Evolutionary conservation across 805 yeast genomes (phyloP), one percentile per base, ranked within the genome.

Genomic region (Pichia paraexigua): DNA sequence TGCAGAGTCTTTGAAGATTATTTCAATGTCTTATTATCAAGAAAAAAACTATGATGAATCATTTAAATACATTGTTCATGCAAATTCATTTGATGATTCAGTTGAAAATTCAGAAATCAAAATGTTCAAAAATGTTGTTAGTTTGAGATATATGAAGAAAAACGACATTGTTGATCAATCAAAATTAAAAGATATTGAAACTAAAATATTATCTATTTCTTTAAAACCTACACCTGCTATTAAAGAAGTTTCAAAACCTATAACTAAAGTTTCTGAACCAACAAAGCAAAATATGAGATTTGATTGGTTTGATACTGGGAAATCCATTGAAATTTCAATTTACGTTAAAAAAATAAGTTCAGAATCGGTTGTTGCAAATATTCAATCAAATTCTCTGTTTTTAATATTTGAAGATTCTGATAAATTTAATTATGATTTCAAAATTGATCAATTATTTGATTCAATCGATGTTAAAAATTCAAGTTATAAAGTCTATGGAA

Each of bases 271-370:
- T 35, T 6, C 25, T 42, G 20, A 40, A 15, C 47, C 55, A 59
- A 53, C 51, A 53, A 59, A 48, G 53, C 60, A 72, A 56, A 62
- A 65, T 57, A 65, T 75, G 40, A 75, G 75, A 59, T 67, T 70
- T n/a, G 91, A 86, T 57, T 86, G 85, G 82, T 92, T 82, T 68
- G 97, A 94, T 65, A 74, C 82, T 17, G 60, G 69, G 11, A 69
- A 69, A 0, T 63, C 65, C 3, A 78, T 90, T 15, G 81, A 83
- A 0, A 71, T 91, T 28, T 80, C 92, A 2, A 68, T 92, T 8
- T 92, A 84, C 61, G 80, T 87, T 46, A 82, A 85, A 54, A 77
- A 77, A 41, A 76, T 88, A 18, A 82, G 84, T 10, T 62, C 72
- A 44, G 80, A 78, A 6, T 64, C 73, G 3, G 60, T 74, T 18